A percentile compares a stretch with the other conserved stretches of the same genome.
These are phyloP conservation scores for Antitrichia curtipendula DNA, from an alignment of 225 moss, liverwort and hornwort species.

Conservation along the genomic window DNA sequence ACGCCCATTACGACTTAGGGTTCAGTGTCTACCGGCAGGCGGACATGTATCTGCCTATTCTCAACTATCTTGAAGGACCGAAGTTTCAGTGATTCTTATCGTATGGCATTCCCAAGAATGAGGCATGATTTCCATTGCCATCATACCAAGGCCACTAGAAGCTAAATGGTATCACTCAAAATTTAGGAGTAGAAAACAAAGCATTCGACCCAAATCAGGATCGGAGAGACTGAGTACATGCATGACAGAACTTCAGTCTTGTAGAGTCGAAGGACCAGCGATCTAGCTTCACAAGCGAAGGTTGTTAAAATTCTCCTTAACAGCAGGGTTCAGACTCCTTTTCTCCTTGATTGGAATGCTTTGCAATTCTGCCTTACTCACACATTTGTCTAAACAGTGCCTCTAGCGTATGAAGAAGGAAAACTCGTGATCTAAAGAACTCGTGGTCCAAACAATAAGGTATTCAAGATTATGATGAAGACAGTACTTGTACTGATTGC, in stretches of 20 bases:
- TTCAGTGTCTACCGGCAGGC: conserved; percentile 6
- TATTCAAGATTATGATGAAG: not conserved
- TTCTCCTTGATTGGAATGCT: not conserved
- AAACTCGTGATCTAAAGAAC: not conserved
- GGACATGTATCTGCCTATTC: conserved; percentile 9
- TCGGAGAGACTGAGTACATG: not conserved
- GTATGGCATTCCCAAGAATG: not conserved
- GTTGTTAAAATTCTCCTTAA: not conserved
- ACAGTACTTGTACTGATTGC: not conserved
- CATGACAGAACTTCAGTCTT: not conserved
- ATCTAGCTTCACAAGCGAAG: not conserved
- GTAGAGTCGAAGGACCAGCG: not conserved
- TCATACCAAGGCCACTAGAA: not conserved
- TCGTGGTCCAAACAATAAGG: not conserved
- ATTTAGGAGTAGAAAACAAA: not conserved
- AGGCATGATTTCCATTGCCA: not conserved
- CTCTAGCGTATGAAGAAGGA: not conserved
- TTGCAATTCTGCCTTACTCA: not conserved
- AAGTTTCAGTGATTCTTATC: not conserved
- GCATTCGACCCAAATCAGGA: not conserved
- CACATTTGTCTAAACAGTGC: not conserved
- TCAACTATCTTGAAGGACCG: conserved; percentile 6
- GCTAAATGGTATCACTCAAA: not conserved
- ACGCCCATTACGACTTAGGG: conserved; percentile 25
- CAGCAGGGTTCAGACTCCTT: not conserved